A percentile compares a stretch with the other conserved stretches of the same genome.
phyloP scores from a whole-genome alignment of 2,329 filamentous ascomycete species.

The Verticillium alfalfae region DNA sequence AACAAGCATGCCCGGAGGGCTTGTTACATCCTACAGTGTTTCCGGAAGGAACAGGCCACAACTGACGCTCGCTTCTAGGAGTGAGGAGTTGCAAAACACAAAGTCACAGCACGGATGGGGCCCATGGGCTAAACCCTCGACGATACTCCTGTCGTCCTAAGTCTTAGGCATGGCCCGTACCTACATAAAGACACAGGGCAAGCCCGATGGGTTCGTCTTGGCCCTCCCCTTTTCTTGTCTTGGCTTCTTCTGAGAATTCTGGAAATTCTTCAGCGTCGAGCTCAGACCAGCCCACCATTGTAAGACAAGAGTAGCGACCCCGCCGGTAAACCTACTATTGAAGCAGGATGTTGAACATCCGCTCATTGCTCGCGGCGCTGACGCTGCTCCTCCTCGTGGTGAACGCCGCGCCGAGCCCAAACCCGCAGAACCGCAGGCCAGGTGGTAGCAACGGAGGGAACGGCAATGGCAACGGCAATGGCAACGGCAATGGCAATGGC shows the following conservation, averaged over 20 bases:
- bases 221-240: constrained; percentile 1
- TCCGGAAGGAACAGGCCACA: neutral
- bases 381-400: constrained; percentile 8
- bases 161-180: neutral
- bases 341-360: constrained; percentile 11
- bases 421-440: constrained; percentile 5
- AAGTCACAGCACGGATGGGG: neutral
- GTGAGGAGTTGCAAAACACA: neutral
- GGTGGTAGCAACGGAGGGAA: neutral
- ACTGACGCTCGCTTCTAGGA: neutral
- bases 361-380: constrained; percentile 7
- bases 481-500: constrained; percentile 3
- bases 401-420: constrained; percentile 5
- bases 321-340: neutral
- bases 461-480: neutral
- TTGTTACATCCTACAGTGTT: neutral
- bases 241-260: constrained; percentile 8
- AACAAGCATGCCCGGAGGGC: constrained; percentile 2
- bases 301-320: neutral
- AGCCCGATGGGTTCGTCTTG: neutral
- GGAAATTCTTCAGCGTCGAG: constrained; percentile 5
- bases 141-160: neutral
- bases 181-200: neutral
- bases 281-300: constrained; percentile 3
- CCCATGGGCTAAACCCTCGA: neutral